A percentile compares a stretch with the other conserved stretches of the same genome.
Conservation (phyloP, 108 stramenopile species). For the Aurantiochytrium sp. region DNA sequence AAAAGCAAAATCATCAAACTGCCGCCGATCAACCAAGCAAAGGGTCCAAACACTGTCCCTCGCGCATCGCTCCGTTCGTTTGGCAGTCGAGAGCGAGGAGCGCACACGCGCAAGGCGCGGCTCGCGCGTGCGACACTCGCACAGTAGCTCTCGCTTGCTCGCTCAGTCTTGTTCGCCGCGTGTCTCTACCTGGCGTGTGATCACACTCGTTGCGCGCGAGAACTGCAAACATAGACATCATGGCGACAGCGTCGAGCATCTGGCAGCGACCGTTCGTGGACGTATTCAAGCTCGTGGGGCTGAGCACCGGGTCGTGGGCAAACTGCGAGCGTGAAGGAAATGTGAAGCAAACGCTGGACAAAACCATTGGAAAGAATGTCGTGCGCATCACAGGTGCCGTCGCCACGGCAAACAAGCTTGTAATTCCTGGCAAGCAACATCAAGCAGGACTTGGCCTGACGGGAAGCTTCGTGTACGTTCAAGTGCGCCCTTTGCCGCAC, state of each 20-base stretch:
- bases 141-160: too few relatives aligned
- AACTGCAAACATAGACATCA: not conserved
- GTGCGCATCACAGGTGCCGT: not conserved
- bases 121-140: too few relatives aligned
- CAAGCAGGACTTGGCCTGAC: not conserved
- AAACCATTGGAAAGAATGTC: not conserved
- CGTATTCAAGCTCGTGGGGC: not conserved
- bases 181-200: not conserved
- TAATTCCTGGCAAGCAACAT: not conserved
- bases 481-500: not conserved
- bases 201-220: not conserved
- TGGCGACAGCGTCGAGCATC: not conserved
- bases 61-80: too few relatives aligned
- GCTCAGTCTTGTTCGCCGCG: too few relatives aligned
- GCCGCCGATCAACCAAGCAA: too few relatives aligned
- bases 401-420: not conserved
- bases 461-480: not conserved
- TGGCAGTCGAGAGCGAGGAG: too few relatives aligned
- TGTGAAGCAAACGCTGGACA: not conserved
- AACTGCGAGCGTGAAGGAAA: not conserved
- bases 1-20: too few relatives aligned
- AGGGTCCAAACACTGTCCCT: too few relatives aligned
- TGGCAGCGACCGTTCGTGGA: conserved; percentile 3
- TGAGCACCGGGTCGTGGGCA: not conserved
- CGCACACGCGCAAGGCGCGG: too few relatives aligned